Conservation (phyloP, 495 filamentous ascomycete species). For the Usnea hakonensis region DNA sequence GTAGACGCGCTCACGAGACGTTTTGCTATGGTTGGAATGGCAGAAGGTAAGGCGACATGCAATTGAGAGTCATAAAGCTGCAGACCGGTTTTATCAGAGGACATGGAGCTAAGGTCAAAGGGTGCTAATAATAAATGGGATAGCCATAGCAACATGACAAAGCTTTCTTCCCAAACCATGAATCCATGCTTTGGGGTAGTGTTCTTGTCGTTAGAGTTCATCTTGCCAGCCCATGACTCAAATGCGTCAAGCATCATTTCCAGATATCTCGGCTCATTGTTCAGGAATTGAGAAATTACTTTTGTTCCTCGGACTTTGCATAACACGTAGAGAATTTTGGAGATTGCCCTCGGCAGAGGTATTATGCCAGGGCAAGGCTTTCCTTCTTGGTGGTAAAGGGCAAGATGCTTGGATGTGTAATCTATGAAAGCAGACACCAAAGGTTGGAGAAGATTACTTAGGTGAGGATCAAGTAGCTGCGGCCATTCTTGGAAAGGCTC, state of each 20-base stretch:
- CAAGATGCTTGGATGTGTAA: conserved; percentile 43
- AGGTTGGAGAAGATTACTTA: conserved; percentile 62
- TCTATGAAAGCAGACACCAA: conserved; percentile 68
- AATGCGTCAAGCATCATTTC: conserved; percentile 69
- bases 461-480: conserved; percentile 85
- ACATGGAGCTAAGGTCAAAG: conserved; percentile 83
- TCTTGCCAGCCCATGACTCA: conserved; percentile 38
- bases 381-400: conserved; percentile 22
- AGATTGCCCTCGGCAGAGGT: conserved; percentile 62
- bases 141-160: conserved; percentile 84
- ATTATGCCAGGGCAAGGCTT: conserved; percentile 35
- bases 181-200: conserved; percentile 19
- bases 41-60: conserved; percentile 25
- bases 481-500: conserved; percentile 94
- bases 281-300: conserved; percentile 80
- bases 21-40: conserved; percentile 60
- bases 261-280: conserved; percentile 76
- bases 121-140: conserved; percentile 88
- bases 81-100: conserved; percentile 44
- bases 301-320: conserved; percentile 94
- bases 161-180: conserved; percentile 79
- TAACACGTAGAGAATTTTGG: conserved; percentile 74
- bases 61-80: conserved; percentile 25
- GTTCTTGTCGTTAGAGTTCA: conserved; percentile 6
- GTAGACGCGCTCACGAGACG: conserved; percentile 65